A percentile compares a stretch with the other conserved stretches of the same genome.
Conservation (phyloP, 768 basidiomycete species). For the Lactarius sp. region DNA sequence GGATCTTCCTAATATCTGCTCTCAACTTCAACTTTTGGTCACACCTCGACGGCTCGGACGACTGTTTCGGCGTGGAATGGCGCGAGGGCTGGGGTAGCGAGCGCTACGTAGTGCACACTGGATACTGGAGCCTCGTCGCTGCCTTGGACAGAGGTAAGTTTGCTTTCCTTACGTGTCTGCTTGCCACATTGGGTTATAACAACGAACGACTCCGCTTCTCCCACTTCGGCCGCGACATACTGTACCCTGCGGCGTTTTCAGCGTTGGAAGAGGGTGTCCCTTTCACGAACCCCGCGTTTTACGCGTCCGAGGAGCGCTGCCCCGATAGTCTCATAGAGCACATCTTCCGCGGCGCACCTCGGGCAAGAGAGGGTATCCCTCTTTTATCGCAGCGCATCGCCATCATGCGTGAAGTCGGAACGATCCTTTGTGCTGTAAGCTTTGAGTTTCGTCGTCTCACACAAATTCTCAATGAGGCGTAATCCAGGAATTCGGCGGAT, state of each 20-base stretch:
- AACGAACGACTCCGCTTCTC: background rate
- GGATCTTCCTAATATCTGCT: conserved; percentile 85
- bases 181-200: background rate
- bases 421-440: conserved; percentile 63
- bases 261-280: conserved; percentile 74
- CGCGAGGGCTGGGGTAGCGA: conserved; percentile 57
- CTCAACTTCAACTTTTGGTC: conserved; percentile 93
- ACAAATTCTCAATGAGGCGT: background rate
- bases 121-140: conserved; percentile 86
- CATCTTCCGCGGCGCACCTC: conserved; percentile 58
- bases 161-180: background rate
- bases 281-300: conserved; percentile 75
- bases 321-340: conserved; percentile 65
- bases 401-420: conserved; percentile 75
- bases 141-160: conserved; percentile 70
- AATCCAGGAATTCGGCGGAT: conserved; percentile 20
- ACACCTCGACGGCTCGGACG: conserved; percentile 49
- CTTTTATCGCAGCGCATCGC: conserved; percentile 64
- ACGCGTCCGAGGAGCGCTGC: conserved; percentile 62
- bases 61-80: conserved; percentile 79
- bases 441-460: background rate
- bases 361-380: conserved; percentile 61
- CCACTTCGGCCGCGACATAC: background rate
- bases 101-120: conserved; percentile 56
- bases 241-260: conserved; percentile 30